Base-by-base conservation (phyloP, 768 basidiomycete species). In the Boletus subcaerulescens region DNA sequence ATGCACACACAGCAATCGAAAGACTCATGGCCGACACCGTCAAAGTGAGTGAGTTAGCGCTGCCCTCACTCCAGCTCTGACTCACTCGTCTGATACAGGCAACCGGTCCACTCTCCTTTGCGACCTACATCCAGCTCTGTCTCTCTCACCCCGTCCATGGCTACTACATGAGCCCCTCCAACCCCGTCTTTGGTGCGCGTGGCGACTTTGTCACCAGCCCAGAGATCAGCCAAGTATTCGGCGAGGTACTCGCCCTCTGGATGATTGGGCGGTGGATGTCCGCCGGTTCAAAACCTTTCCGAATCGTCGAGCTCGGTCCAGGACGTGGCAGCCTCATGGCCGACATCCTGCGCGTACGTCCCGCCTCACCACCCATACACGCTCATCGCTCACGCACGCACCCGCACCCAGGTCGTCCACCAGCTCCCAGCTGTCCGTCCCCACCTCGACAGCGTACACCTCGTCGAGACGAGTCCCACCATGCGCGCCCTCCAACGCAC, bases 121-220 rank as follows among this genome's bases (percentile, higher is more conserved):
- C 95, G 45, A 83, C 84, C 1, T 98, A 96, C 75, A 97, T 97
- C 88, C 87, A 90, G 60, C 80, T 91, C 60, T 95, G 93, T 60
- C 82, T 98, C 5, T 80, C 86, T 0, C 95, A 98, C 73, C 93
- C 95, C 1, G 87, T 82, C 0, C 77, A 92, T 50, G 97, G 97
- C 2, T 99, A 98, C 73, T 98, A 98, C 75, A 91, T 89, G 76
- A 87, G 85, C 36, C 72, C 81, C 0, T 64, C 77, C 14, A 79
- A 90, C 53, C 77, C 83, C 41, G 87, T 98, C 3, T 92, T 99
- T 64, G 97, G 97, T 13, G 59, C 82, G 0, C 76, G 79, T 40
- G 97, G 97, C 6, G 97, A 99, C 75, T 99, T 98, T 65, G 88
- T 90, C 20, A 99, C 97, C 12, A 93, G 90, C 62, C 97, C 96